Evolutionary conservation across 345 rosid species (phyloP).

Genomic region (Lagerstroemia speciosa): DNA sequence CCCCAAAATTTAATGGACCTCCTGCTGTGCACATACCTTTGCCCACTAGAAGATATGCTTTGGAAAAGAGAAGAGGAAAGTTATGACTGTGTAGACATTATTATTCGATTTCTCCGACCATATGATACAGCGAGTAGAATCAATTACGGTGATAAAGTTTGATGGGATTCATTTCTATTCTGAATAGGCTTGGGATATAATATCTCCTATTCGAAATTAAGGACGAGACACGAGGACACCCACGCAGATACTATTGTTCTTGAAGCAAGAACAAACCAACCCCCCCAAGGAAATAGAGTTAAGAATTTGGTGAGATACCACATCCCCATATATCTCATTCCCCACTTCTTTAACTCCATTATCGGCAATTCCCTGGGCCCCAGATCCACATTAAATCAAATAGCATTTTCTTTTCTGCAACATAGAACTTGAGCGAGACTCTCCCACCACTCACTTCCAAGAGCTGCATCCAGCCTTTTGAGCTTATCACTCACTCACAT

Average conservation of each 20-base stretch:
- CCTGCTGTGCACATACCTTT: conserved; percentile 21
- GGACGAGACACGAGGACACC: conserved; percentile 24
- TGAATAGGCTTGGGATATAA: not conserved
- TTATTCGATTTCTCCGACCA: not conserved
- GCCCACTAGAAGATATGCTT: conserved; percentile 17
- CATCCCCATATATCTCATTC: conserved; percentile 14
- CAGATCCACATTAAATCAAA: conserved; percentile 19
- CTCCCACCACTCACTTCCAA: conserved; percentile 32
- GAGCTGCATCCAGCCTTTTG: conserved; percentile 17
- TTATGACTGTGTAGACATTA: not conserved
- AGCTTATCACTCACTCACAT: conserved; percentile 26
- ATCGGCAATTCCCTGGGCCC: conserved; percentile 29
- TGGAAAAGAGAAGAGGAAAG: not conserved
- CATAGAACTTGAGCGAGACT: conserved; percentile 13
- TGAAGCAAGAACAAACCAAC: conserved; percentile 1
- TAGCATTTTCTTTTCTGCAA: conserved; percentile 7
- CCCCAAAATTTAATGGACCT: conserved; percentile 4
- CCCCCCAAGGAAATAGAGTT: conserved; percentile 12
- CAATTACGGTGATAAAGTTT: not conserved
- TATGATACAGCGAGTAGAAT: not conserved
- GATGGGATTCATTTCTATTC: not conserved
- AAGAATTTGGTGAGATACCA: conserved; percentile 22
- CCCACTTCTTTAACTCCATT: conserved; percentile 27
- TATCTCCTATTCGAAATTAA: not conserved
- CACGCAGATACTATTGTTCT: conserved; percentile 26